These are phyloP conservation scores for Sporobolomyces phaffii DNA, from an alignment of 768 basidiomycete species.

Conservation along the genomic window DNA sequence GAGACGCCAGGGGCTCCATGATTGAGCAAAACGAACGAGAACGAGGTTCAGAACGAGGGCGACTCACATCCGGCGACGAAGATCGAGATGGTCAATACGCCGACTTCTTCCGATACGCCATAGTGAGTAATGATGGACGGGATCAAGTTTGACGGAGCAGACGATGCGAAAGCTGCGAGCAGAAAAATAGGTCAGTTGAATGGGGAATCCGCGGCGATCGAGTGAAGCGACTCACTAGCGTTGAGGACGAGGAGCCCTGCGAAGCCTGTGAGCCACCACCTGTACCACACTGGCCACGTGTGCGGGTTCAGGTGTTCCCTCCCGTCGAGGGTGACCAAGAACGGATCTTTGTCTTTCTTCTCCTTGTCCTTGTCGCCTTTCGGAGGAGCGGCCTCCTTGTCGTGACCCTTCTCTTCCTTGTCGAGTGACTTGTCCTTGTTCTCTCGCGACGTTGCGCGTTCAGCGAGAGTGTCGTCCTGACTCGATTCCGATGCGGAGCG, in stretches of 20 bases:
- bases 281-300: slow-evolving; percentile 36
- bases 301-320: slow-evolving; percentile 39
- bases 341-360: slow-evolving; percentile 31
- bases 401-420: not conserved
- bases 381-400: not conserved
- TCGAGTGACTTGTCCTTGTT: not conserved
- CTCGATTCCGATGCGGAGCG: slow-evolving; percentile 7
- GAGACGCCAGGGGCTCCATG: too few species aligned
- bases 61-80: slow-evolving; percentile 41
- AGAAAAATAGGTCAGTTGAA: too few species aligned
- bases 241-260: slow-evolving; percentile 43
- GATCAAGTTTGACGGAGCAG: slow-evolving; percentile 39
- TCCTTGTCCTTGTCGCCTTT: not conserved
- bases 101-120: slow-evolving; percentile 40
- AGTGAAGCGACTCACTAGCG: slow-evolving; percentile 33
- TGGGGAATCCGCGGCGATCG: too few species aligned
- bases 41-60: too few species aligned
- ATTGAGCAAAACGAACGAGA: too few species aligned
- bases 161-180: slow-evolving; percentile 43
- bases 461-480: not conserved
- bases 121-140: slow-evolving; percentile 38
- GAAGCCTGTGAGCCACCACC: slow-evolving; percentile 41
- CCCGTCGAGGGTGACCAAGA: slow-evolving; percentile 38
- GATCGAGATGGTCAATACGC: slow-evolving; percentile 40
- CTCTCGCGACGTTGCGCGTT: too few species aligned